Conservation (phyloP, 2,329 filamentous ascomycete species). For the Clarireedia paspali region DNA sequence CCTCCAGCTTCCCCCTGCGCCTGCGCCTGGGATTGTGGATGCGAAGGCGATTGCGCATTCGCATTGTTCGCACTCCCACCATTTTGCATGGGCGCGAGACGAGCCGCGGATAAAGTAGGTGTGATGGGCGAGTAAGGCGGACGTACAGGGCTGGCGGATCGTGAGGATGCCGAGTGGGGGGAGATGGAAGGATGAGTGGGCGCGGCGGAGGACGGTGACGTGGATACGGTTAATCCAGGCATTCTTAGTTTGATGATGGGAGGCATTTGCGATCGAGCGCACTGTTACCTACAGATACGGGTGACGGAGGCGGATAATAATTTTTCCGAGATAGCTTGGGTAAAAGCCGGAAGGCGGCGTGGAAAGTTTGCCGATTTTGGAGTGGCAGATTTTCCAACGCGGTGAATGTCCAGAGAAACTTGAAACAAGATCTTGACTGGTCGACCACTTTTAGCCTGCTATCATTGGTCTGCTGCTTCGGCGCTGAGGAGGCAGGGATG, state of each 20-base stretch:
- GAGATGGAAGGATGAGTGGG: background rate
- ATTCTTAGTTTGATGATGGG: conserved; percentile 8
- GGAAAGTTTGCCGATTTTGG: too few relatives aligned
- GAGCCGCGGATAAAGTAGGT: conserved; percentile 20
- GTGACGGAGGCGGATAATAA: background rate
- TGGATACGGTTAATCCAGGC: background rate
- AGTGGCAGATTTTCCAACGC: too few relatives aligned
- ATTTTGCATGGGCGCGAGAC: conserved; percentile 10
- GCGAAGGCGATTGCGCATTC: background rate
- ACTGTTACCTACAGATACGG: background rate
- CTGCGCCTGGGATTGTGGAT: background rate
- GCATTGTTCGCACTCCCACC: background rate
- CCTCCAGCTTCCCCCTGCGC: background rate
- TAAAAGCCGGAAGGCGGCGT: background rate
- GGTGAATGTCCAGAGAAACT: too few relatives aligned
- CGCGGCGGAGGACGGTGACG: background rate
- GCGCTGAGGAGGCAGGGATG: too few relatives aligned
- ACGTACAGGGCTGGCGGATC: conserved; percentile 22
- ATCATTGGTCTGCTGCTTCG: too few relatives aligned
- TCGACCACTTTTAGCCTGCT: too few relatives aligned
- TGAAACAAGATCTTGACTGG: too few relatives aligned
- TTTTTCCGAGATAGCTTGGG: background rate
- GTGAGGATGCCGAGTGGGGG: conserved; percentile 6
- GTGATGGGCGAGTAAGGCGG: conserved; percentile 29
- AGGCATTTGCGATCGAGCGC: conserved; percentile 6